Evolutionary conservation across 2,329 filamentous ascomycete species (phyloP), one percentile per base, ranked within the genome.

Genomic region (Leptographium wingfieldii): DNA sequence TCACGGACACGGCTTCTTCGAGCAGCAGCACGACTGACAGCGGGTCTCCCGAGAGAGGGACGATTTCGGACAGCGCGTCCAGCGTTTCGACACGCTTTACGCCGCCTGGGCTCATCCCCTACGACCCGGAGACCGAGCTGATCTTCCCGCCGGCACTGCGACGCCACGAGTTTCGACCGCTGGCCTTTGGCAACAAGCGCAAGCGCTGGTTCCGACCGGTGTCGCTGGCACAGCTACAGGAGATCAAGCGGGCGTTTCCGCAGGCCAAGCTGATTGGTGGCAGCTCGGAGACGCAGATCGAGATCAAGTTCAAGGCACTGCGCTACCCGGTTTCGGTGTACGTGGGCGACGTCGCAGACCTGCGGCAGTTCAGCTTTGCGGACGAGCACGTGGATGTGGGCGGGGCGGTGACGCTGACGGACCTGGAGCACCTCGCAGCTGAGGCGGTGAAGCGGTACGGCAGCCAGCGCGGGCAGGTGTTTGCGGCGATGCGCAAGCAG

Each of bases 261-360:
- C 84, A 86, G 31, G 90, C 92, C 5, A 99, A 97, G 73, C 84
- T 99, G 63, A 96, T 99, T 63, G 92, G 91, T 56, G 94, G 94
- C 63, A 96, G 91, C 70, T 95, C 92, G 2, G 94, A 99, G 72
- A 97, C 92, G 0, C 94, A 97, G 73, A 97, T 99, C 62, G 94
- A 99, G 73, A 88, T 95, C 74, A 96, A 96, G 73, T 97, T 99
- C 81, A 97, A 97, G 75, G 90, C 87, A 1, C 83, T 96, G 77
- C 82, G 91, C 67, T 97, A 97, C 69, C 86, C 87, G 4, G 84
- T 89, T 1, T 96, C 92, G 0, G 88, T 99, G 0, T 97, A 87
- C 65, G 88, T 97, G 11, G 92, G 92, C 12, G 94, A 99, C 68
- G 96, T 99, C 61, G 77, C 89, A 0, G 94, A 97, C 73, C 75